phyloP scores from a whole-genome alignment of 208 protist genomes.

The Blechomonas ayalai region DNA sequence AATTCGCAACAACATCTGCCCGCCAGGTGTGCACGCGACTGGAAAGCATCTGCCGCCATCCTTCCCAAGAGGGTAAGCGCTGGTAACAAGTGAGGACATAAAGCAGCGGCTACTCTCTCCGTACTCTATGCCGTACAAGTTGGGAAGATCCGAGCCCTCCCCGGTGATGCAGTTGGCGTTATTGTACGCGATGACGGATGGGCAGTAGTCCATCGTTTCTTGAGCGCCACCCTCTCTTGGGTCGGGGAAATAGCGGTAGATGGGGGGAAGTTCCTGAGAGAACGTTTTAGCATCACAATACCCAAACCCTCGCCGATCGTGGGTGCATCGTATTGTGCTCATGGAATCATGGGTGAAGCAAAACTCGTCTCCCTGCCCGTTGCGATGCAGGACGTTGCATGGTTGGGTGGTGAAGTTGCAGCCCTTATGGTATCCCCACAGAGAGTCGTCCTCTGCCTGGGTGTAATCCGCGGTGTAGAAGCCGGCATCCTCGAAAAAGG shows the following conservation, averaged over 20 bases:
- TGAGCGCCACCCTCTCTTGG: slow-evolving; percentile 15
- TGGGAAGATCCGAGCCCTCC: slow-evolving; percentile 1
- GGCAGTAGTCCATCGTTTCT: slow-evolving; percentile 52
- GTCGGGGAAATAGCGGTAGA: slow-evolving; percentile 40
- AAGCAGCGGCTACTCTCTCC: slow-evolving; percentile 26
- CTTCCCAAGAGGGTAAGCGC: slow-evolving; percentile 9
- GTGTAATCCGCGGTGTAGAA: slow-evolving; percentile 42
- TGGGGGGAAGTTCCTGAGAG: slow-evolving; percentile 5
- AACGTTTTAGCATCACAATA: slow-evolving; percentile 23
- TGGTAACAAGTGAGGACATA: slow-evolving; percentile 29
- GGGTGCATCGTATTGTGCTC: slow-evolving; percentile 18
- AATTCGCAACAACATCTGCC: slow-evolving; percentile 27
- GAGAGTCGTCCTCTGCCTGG: slow-evolving; percentile 29
- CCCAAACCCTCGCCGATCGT: slow-evolving; percentile 21
- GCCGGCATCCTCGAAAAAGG: slow-evolving; percentile 46
- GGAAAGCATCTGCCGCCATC: slow-evolving; percentile 27
- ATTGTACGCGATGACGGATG: slow-evolving; percentile 9
- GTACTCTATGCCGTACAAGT: slow-evolving; percentile 37
- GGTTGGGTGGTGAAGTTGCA: slow-evolving; percentile 40
- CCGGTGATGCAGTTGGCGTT: slow-evolving; percentile 11
- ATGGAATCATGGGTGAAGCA: slow-evolving; percentile 17
- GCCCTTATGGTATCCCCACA: slow-evolving; percentile 24
- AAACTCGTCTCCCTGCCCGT: slow-evolving; percentile 21
- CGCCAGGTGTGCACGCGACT: slow-evolving; percentile 20
- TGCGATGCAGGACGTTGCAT: slow-evolving; percentile 23